Conservation (phyloP, 352 stramenopile genomes). For the Globisporangium parvum region DNA sequence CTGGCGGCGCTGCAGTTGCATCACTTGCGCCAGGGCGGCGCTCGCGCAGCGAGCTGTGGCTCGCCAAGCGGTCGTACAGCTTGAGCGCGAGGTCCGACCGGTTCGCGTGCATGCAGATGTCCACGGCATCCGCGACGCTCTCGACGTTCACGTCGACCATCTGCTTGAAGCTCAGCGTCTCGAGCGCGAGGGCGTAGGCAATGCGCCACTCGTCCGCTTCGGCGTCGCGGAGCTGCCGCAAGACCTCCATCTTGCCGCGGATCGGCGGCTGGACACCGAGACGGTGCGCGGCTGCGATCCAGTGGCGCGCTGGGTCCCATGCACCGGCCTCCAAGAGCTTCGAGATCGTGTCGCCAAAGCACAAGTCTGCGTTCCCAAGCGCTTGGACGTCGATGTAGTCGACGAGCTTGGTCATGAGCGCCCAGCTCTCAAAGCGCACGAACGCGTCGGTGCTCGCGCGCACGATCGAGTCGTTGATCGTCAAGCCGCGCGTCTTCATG, state of each 20-base stretch:
- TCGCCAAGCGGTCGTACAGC: constrained; percentile 46
- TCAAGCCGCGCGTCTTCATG: constrained; percentile 41
- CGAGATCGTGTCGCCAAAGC: constrained; percentile 68
- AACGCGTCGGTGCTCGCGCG: constrained; percentile 69
- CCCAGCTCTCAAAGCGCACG: constrained; percentile 59
- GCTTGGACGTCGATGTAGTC: constrained; percentile 39
- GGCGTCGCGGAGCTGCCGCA: constrained; percentile 28
- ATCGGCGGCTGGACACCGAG: constrained; percentile 50
- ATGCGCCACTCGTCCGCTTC: constrained; percentile 60
- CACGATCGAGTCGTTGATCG: constrained; percentile 72
- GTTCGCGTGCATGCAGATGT: constrained; percentile 48
- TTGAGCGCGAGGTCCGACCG: constrained; percentile 46
- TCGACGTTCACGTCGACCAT: constrained; percentile 60
- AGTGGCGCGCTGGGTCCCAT: constrained; percentile 49
- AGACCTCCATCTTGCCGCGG: constrained; percentile 54
- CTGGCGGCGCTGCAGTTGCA: not conserved
- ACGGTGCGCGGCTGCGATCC: constrained; percentile 43
- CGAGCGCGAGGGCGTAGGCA: constrained; percentile 59
- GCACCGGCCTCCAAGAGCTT: constrained; percentile 62
- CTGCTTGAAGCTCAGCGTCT: constrained; percentile 67
- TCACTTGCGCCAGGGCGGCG: constrained; percentile 1
- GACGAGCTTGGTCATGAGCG: constrained; percentile 36
- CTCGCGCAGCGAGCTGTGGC: constrained; percentile 35
- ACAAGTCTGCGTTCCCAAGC: constrained; percentile 52
- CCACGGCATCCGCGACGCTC: constrained; percentile 59